Percentiles rank a stretch among this genome's conserved stretches.
These are phyloP conservation scores for Eucalyptus marginata DNA, from an alignment of 345 rosid genomes.

Conservation along the genomic window DNA sequence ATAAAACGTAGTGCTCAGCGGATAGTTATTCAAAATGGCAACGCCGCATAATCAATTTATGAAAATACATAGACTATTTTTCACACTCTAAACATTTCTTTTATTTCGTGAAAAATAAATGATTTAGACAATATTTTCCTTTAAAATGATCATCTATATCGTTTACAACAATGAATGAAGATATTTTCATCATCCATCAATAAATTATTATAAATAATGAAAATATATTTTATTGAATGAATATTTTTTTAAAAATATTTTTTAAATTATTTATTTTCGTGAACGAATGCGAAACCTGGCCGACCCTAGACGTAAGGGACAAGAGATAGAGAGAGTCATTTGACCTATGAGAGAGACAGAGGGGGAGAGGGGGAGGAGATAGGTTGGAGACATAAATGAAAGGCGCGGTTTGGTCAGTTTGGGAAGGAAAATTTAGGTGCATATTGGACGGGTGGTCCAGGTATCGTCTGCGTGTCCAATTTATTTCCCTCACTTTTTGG, in stretches of 20 bases:
- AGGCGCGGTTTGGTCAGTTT: not conserved
- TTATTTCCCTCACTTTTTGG: not conserved
- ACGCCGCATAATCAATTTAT: not conserved
- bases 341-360: not conserved
- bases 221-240: too few relatives aligned
- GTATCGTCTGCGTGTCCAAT: not conserved
- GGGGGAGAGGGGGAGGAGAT: not conserved
- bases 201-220: too few relatives aligned
- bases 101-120: too few relatives aligned
- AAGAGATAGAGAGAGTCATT: not conserved
- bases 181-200: not conserved
- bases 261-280: too few relatives aligned
- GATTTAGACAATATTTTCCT: too few relatives aligned
- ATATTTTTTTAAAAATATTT: too few relatives aligned
- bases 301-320: not conserved
- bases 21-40: not conserved
- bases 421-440: not conserved
- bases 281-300: not conserved
- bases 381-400: not conserved
- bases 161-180: too few relatives aligned
- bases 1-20: fast-evolving
- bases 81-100: too few relatives aligned
- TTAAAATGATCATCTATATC: too few relatives aligned
- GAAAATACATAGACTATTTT: not conserved
- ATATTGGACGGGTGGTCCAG: not conserved